Evolutionary conservation across 306 rosid species (phyloP).

Genomic region (Carpinus fangiana): DNA sequence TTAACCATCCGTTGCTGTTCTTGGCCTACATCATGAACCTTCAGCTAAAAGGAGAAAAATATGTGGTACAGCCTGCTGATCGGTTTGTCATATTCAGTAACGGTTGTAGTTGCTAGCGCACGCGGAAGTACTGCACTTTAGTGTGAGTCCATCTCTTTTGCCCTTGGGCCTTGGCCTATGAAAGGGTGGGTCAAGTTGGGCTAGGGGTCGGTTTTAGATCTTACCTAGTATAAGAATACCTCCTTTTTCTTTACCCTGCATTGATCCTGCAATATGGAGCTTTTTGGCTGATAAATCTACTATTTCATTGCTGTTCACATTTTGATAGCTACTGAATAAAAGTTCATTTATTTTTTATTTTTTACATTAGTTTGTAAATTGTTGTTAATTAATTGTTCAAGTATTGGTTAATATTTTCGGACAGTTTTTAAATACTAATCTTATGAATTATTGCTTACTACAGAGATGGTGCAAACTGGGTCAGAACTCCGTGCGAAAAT

Average conservation of each 20-base stretch:
- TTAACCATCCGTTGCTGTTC: too few relatives aligned
- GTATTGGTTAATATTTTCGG: conserved; percentile 6
- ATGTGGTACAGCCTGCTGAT: too few relatives aligned
- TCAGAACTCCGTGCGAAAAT: conserved; percentile 54
- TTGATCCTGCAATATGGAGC: too few relatives aligned
- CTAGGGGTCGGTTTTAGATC: not conserved
- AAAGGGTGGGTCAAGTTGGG: not conserved
- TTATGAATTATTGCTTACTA: conserved; percentile 24
- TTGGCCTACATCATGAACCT: too few relatives aligned
- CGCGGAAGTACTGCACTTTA: not conserved
- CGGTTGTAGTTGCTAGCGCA: too few relatives aligned
- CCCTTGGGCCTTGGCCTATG: not conserved
- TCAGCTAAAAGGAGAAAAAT: too few relatives aligned
- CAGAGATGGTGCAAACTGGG: conserved; percentile 61
- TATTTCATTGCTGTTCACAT: not conserved
- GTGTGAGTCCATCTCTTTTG: not conserved
- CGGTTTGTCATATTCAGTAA: too few relatives aligned
- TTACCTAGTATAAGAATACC: not conserved
- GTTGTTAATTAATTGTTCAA: conserved; percentile 1
- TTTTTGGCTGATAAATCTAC: not conserved
- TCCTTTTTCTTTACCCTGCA: not conserved
- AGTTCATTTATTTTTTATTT: too few relatives aligned
- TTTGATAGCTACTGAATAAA: not conserved
- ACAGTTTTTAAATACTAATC: conserved; percentile 11
- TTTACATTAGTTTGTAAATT: not conserved